Evolutionary conservation across 1,139 yeast species (phyloP).

Genomic region (Protomyces arabidopsidicola): DNA sequence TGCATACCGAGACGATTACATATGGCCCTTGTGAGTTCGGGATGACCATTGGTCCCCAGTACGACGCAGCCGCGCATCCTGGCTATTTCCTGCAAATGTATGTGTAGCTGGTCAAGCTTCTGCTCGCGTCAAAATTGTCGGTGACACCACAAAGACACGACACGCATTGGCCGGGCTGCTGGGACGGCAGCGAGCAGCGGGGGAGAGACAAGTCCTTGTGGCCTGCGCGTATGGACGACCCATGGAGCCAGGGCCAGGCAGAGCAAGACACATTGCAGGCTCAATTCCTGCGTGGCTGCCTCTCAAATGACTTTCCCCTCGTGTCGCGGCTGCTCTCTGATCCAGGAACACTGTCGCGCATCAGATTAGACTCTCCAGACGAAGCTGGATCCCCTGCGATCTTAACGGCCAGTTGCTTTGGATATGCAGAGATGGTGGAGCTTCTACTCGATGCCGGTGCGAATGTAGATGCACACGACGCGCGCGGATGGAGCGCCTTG

Average conservation of each 20-base stretch:
- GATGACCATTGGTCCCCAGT: slow-evolving; percentile 72
- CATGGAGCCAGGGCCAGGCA: slow-evolving; percentile 7
- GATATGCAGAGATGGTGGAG: slow-evolving; percentile 42
- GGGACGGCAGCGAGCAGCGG: neutral
- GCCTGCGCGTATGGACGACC: slow-evolving; percentile 10
- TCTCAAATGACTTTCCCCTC: slow-evolving; percentile 15
- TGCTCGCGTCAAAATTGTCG: too few species aligned
- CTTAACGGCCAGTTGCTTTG: slow-evolving; percentile 44
- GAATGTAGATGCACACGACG: slow-evolving; percentile 41
- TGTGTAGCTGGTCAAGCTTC: neutral
- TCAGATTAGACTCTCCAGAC: slow-evolving; percentile 39
- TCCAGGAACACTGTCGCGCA: neutral
- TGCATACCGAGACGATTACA: slow-evolving; percentile 61
- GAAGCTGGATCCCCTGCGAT: slow-evolving; percentile 44
- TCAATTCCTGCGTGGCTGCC: slow-evolving; percentile 22
- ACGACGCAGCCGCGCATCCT: slow-evolving; percentile 70
- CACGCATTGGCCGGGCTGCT: neutral
- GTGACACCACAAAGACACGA: neutral
- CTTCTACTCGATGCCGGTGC: slow-evolving; percentile 43
- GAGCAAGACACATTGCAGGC: neutral
- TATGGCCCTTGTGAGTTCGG: slow-evolving; percentile 56
- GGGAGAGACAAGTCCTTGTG: neutral
- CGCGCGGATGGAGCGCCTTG: slow-evolving; percentile 45
- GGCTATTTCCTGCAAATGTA: neutral
- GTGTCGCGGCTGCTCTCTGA: slow-evolving; percentile 15